Percentiles rank a stretch among this genome's conserved stretches.
Evolutionary conservation across 2,329 filamentous ascomycete species (phyloP).

Genomic region (Corynespora cassiicola): DNA sequence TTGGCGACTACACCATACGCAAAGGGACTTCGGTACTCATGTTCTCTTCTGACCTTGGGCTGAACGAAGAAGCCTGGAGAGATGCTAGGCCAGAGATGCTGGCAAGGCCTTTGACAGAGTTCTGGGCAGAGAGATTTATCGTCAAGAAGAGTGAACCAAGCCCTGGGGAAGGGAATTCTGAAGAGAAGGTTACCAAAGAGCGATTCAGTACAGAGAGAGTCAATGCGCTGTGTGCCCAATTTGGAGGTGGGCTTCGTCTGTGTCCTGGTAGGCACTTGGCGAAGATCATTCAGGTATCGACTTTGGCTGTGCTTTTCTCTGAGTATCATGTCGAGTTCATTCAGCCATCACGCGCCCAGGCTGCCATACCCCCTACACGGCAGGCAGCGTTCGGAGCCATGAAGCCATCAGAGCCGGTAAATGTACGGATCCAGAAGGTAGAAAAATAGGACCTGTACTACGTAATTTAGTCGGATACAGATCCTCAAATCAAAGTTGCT

Average conservation of each 20-base stretch:
- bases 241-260: slow-evolving; percentile 9
- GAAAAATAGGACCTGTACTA: no score
- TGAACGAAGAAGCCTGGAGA: slow-evolving; percentile 31
- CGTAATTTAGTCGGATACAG: no score
- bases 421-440: slow-evolving; percentile 31
- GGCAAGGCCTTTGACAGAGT: slow-evolving; percentile 27
- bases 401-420: slow-evolving; percentile 23
- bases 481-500: no score
- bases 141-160: slow-evolving; percentile 3
- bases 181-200: slow-evolving; percentile 5
- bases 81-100: slow-evolving; percentile 20
- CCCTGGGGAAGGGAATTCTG: no score
- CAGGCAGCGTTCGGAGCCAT: slow-evolving; percentile 28
- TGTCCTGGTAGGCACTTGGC: slow-evolving; percentile 21
- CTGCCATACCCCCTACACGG: slow-evolving; percentile 18
- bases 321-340: slow-evolving; percentile 35
- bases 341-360: slow-evolving; percentile 24
- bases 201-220: slow-evolving; percentile 23
- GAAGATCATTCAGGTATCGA: slow-evolving; percentile 24
- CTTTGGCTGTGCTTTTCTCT: slow-evolving; percentile 26
- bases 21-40: slow-evolving; percentile 19
- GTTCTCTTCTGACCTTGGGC: slow-evolving; percentile 29
- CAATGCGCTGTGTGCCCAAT: slow-evolving; percentile 13
- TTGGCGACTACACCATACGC: slow-evolving; percentile 30
- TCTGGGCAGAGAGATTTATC: slow-evolving; percentile 35